Evolutionary conservation across 306 rosid species (phyloP).

Genomic region (Rubus idaeus): DNA sequence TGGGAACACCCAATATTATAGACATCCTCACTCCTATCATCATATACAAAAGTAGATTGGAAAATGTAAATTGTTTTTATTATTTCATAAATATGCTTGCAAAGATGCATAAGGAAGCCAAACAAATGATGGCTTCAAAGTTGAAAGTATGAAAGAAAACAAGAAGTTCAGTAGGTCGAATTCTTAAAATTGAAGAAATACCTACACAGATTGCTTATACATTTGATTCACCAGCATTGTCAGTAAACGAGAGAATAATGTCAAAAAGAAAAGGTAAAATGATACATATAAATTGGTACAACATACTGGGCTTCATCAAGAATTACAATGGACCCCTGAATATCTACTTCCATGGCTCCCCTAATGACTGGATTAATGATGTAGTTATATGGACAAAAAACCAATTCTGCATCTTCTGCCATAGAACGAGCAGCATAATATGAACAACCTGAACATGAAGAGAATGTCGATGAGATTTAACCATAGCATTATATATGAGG

Average conservation of each 20-base stretch:
- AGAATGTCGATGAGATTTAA: conserved; percentile 7
- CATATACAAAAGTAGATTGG: neutral
- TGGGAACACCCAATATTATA: neutral
- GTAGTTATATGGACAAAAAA: conserved; percentile 91
- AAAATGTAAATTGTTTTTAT: neutral
- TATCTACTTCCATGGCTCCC: conserved; percentile 90
- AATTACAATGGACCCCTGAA: conserved; percentile 77
- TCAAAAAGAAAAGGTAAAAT: neutral
- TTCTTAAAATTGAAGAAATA: neutral
- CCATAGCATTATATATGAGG: neutral
- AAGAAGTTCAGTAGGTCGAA: neutral
- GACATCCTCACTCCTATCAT: neutral
- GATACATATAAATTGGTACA: conserved; percentile 5
- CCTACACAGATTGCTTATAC: neutral
- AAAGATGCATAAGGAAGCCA: neutral
- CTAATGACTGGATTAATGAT: conserved; percentile 89
- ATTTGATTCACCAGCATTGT: neutral
- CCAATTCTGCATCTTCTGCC: conserved; percentile 82
- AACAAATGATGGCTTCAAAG: neutral
- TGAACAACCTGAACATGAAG: conserved; percentile 65
- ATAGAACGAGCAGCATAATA: conserved; percentile 90
- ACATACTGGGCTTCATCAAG: conserved; percentile 95
- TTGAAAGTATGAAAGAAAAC: neutral
- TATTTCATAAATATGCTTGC: neutral
- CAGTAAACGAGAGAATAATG: neutral